These are phyloP conservation scores for Phytophthora megakarya DNA, from an alignment of 352 stramenopile species.

Conservation along the genomic window DNA sequence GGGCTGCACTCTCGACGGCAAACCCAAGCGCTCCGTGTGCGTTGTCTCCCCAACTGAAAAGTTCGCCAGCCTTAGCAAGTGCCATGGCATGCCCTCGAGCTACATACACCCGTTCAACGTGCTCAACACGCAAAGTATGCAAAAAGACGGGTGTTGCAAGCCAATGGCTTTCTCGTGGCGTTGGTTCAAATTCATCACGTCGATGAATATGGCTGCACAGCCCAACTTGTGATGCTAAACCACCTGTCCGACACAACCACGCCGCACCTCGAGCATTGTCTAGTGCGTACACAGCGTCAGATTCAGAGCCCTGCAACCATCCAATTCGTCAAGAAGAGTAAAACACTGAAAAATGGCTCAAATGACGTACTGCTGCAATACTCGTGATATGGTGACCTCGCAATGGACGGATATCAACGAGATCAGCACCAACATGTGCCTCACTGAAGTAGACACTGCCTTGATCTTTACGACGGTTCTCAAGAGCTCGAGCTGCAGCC, in stretches of 20 bases:
- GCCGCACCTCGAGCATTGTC: conserved; percentile 52
- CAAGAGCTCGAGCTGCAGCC: conserved; percentile 55
- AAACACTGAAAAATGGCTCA: conserved; percentile 2
- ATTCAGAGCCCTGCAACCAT: conserved; percentile 53
- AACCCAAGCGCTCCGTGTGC: conserved; percentile 87
- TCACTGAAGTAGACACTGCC: conserved; percentile 75
- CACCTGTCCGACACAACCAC: conserved; percentile 81
- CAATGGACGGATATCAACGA: conserved; percentile 67
- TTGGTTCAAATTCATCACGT: conserved; percentile 49
- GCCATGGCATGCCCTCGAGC: conserved; percentile 69
- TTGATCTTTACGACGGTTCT: conserved; percentile 64
- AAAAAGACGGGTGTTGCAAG: conserved; percentile 74
- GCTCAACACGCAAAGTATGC: conserved; percentile 61
- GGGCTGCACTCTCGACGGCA: conserved; percentile 44
- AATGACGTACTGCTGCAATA: conserved; percentile 57
- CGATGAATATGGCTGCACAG: conserved; percentile 52
- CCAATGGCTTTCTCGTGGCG: conserved; percentile 65
- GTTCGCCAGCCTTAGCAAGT: conserved; percentile 78
- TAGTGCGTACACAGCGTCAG: conserved; percentile 75
- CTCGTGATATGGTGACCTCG: conserved; percentile 64
- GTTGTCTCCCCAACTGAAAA: conserved; percentile 96
- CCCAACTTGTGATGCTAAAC: conserved; percentile 65
- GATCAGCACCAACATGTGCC: conserved; percentile 36
- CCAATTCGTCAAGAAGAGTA: conserved; percentile 8
- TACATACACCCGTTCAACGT: conserved; percentile 58